phyloP scores from a whole-genome alignment of 371 early-diverging fungal genomes.

The Batkoa obscura region DNA sequence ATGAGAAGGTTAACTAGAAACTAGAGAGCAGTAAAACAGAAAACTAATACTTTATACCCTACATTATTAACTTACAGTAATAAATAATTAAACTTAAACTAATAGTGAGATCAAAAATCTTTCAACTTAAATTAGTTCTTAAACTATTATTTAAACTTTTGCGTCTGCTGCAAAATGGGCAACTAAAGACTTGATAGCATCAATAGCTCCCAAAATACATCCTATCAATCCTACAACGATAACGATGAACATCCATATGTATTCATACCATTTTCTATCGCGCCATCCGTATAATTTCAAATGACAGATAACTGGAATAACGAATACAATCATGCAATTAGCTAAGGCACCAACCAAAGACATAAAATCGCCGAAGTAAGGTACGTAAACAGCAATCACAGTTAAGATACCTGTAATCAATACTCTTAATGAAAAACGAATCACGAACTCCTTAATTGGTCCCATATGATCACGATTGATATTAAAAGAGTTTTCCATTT shows the following conservation, averaged over 20 bases:
- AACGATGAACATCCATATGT: not conserved
- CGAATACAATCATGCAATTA: conserved; percentile 55
- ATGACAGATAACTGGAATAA: conserved; percentile 65
- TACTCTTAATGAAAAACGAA: conserved; percentile 34
- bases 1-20: too few relatives aligned
- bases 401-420: conserved; percentile 26
- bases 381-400: conserved; percentile 40
- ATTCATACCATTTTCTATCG: not conserved
- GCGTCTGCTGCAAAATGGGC: not conserved
- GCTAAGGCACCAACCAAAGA: conserved; percentile 61
- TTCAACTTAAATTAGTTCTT: too few relatives aligned
- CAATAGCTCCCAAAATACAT: conserved; percentile 48
- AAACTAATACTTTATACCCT: too few relatives aligned
- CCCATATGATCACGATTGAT: not conserved
- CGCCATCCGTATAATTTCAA: conserved; percentile 45
- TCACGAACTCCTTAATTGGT: conserved; percentile 20
- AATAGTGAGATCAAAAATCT: too few relatives aligned
- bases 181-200: conserved; percentile 21
- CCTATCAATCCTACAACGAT: conserved; percentile 42
- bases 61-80: too few relatives aligned
- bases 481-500: conserved; percentile 20
- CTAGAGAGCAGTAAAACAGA: too few relatives aligned
- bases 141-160: too few relatives aligned
- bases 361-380: conserved; percentile 66
- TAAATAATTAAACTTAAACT: too few relatives aligned